Conservation (phyloP, 345 rosid species). For the Arabidopsis arenosa region DNA sequence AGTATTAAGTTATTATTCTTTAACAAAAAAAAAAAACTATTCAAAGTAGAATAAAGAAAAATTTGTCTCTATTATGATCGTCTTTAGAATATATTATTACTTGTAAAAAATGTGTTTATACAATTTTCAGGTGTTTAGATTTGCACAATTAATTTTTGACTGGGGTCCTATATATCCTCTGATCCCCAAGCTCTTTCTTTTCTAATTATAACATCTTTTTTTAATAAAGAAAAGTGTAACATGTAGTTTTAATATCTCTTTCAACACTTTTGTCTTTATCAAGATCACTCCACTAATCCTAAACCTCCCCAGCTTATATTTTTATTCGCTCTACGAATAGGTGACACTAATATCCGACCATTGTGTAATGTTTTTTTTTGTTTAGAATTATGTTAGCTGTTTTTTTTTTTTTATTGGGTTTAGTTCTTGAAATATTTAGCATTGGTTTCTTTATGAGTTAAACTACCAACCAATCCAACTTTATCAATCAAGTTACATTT, state of each 20-base stretch:
- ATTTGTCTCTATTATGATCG: conserved; percentile 1
- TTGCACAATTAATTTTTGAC: not conserved
- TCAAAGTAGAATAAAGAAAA: conserved; percentile 28
- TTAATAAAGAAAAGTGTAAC: conserved; percentile 22
- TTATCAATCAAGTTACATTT: conserved; percentile 24
- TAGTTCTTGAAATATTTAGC: conserved; percentile 7
- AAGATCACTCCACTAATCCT: conserved; percentile 35
- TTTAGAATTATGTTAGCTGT: no score
- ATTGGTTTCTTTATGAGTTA: conserved; percentile 18
- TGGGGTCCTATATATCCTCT: conserved; percentile 35
- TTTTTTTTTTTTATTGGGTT: not conserved
- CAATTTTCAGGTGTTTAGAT: conserved; percentile 36
- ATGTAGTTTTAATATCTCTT: conserved; percentile 34
- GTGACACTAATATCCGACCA: not conserved
- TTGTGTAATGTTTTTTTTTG: not conserved
- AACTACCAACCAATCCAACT: conserved; percentile 31
- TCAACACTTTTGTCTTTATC: conserved; percentile 39
- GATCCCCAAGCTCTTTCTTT: conserved; percentile 43
- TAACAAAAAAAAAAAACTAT: not conserved
- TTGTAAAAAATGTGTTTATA: not conserved
- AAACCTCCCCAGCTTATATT: not conserved
- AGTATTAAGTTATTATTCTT: no score
- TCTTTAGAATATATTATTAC: not conserved
- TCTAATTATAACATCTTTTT: not conserved
- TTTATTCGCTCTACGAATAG: not conserved